phyloP scores from a whole-genome alignment of 306 rosid genomes.

The Lablab purpureus region DNA sequence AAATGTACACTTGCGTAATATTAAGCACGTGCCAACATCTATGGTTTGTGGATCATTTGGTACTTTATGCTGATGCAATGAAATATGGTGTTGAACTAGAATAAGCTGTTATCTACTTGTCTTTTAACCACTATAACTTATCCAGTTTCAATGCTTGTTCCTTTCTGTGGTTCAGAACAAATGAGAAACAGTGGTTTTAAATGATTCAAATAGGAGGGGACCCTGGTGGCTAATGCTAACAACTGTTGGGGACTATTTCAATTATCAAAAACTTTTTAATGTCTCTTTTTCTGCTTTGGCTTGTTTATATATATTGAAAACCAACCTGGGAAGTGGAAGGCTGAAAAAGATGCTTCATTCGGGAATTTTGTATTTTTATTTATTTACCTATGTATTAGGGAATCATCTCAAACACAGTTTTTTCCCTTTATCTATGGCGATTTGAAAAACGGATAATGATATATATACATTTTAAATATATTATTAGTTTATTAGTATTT shows the following conservation, averaged over 20 bases:
- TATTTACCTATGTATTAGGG: neutral
- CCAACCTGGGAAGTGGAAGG: neutral
- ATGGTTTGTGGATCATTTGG: constrained; percentile 1
- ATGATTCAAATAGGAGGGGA: constrained; percentile 36
- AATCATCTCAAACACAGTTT: neutral
- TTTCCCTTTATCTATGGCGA: neutral
- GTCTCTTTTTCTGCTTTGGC: neutral
- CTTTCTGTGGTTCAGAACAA: constrained; percentile 40
- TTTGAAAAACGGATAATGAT: too few species aligned
- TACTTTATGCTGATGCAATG: constrained; percentile 30
- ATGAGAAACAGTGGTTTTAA: neutral
- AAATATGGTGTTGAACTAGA: constrained; percentile 14
- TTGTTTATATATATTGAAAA: constrained; percentile 3
- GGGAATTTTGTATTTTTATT: constrained; percentile 22
- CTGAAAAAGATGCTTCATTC: constrained; percentile 11
- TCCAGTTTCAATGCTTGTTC: constrained; percentile 11
- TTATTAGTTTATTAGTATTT: too few species aligned
- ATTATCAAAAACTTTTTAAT: neutral
- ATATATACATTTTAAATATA: too few species aligned
- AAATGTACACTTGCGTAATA: neutral
- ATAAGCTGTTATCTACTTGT: neutral
- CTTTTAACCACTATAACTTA: neutral
- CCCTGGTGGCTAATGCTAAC: constrained; percentile 23
- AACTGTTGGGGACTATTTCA: constrained; percentile 22
- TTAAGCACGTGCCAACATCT: neutral